Conservation (phyloP, 2,329 filamentous ascomycete genomes). For the Tolypocladium pustulatum region DNA sequence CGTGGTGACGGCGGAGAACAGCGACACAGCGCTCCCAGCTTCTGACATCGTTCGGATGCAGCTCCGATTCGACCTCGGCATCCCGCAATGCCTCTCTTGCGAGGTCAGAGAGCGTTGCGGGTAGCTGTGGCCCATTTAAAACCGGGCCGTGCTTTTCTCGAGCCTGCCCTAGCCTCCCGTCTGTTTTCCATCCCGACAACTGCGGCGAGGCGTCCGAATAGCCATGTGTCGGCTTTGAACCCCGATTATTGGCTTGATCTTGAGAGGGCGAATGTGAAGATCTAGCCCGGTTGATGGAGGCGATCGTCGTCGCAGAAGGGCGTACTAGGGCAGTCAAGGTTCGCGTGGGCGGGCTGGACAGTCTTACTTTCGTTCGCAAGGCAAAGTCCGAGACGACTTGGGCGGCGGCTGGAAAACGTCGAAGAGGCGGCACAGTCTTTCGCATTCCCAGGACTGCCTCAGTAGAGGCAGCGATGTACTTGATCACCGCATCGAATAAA, state of each 20-base stretch:
- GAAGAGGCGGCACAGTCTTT: slow-evolving; percentile 12
- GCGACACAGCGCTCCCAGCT: slow-evolving; percentile 11
- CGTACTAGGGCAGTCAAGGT: slow-evolving; percentile 8
- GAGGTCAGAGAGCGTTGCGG: neutral
- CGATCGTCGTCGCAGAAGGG: slow-evolving; percentile 2
- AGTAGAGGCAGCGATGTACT: slow-evolving; percentile 7
- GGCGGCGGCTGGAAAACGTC: slow-evolving; percentile 7
- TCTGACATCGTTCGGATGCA: slow-evolving; percentile 5
- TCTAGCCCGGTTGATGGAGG: slow-evolving; percentile 1
- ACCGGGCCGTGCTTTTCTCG: slow-evolving; percentile 3
- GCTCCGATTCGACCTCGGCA: neutral
- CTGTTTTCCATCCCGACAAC: slow-evolving; percentile 8
- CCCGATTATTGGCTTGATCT: slow-evolving; percentile 1
- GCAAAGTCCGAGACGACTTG: slow-evolving; percentile 5
- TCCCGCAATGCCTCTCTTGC: neutral
- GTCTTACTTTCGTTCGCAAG: neutral
- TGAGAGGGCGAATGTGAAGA: slow-evolving; percentile 3
- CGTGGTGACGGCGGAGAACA: slow-evolving; percentile 9
- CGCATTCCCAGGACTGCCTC: slow-evolving; percentile 17
- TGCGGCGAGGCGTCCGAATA: neutral
- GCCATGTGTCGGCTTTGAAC: neutral
- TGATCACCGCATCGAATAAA: slow-evolving; percentile 12
- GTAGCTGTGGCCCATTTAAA: neutral
- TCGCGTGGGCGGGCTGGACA: slow-evolving; percentile 1
- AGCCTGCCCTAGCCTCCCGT: slow-evolving; percentile 9